Evolutionary conservation across 139 green algal genomes (phyloP).

Genomic region (Closterium sp.): DNA sequence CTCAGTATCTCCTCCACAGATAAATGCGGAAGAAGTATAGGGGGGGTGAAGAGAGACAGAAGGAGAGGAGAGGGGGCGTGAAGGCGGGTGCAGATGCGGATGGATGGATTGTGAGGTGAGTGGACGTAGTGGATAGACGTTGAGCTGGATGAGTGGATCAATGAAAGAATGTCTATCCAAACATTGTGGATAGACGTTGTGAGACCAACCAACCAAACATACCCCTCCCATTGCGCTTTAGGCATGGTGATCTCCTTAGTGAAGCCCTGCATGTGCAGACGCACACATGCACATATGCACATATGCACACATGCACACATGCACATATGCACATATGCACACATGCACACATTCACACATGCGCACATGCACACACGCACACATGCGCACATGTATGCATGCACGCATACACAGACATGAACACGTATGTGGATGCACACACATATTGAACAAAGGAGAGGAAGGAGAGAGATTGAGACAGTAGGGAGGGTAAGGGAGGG

Average conservation of each 20-base stretch:
- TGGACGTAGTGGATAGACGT: neutral
- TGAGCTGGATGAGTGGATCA: neutral
- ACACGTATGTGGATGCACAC: neutral
- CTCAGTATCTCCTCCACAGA: too few species aligned
- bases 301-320: slow-evolving; percentile 9
- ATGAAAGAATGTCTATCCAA: neutral
- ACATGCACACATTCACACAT: slow-evolving; percentile 4
- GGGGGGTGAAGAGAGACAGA: neutral
- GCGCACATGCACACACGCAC: neutral
- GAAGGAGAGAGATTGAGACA: too few species aligned
- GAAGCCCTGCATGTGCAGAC: slow-evolving; percentile 64
- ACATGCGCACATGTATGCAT: neutral
- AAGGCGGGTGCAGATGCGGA: neutral
- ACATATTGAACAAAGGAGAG: too few species aligned
- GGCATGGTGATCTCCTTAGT: slow-evolving; percentile 80
- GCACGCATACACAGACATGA: neutral
- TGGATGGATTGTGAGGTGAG: neutral
- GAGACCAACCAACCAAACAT: neutral
- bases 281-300: neutral
- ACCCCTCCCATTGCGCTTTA: slow-evolving; percentile 49
- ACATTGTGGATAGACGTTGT: too few species aligned
- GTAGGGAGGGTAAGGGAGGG: too few species aligned
- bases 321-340: neutral
- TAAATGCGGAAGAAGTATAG: too few species aligned
- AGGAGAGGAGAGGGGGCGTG: neutral